Evolutionary conservation across 176 grass and related monocot species (phyloP).

Genomic region (Pontederia paniculata): DNA sequence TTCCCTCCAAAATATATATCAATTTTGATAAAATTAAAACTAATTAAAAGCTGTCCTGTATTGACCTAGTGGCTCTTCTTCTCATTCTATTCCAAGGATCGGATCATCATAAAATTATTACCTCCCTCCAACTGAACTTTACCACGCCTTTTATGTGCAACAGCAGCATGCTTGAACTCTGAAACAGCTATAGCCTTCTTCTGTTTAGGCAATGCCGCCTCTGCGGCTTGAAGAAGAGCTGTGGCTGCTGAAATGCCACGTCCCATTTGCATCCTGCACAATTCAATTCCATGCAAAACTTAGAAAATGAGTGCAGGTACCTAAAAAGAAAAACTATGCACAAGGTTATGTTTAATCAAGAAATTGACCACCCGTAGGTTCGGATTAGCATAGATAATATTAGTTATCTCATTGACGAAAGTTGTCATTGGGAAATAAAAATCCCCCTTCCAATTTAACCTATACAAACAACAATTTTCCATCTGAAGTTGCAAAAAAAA

Average conservation of each 20-base stretch:
- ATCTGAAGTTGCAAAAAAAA: neutral
- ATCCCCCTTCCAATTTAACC: neutral
- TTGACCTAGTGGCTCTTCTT: no score
- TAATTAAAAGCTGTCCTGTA: no score
- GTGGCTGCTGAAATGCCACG: constrained; percentile 43
- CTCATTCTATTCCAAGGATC: no score
- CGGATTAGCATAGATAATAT: no score
- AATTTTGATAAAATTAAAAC: no score
- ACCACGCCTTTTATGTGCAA: constrained; percentile 63
- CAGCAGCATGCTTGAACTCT: constrained; percentile 61
- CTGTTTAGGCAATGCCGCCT: constrained; percentile 63
- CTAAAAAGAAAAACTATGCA: neutral
- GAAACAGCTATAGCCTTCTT: constrained; percentile 63
- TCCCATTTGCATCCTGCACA: constrained; percentile 59
- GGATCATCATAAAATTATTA: neutral
- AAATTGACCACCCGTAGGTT: no score
- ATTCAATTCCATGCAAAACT: constrained; percentile 2
- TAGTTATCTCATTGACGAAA: no score
- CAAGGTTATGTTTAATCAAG: no score
- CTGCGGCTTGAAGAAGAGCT: constrained; percentile 50
- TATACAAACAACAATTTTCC: neutral
- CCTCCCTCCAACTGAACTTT: constrained; percentile 40
- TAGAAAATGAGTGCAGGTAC: neutral
- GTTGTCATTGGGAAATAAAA: no score
- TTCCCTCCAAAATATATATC: no score